Conservation (phyloP, 495 filamentous ascomycete genomes). For the Delitschia confertaspora region DNA sequence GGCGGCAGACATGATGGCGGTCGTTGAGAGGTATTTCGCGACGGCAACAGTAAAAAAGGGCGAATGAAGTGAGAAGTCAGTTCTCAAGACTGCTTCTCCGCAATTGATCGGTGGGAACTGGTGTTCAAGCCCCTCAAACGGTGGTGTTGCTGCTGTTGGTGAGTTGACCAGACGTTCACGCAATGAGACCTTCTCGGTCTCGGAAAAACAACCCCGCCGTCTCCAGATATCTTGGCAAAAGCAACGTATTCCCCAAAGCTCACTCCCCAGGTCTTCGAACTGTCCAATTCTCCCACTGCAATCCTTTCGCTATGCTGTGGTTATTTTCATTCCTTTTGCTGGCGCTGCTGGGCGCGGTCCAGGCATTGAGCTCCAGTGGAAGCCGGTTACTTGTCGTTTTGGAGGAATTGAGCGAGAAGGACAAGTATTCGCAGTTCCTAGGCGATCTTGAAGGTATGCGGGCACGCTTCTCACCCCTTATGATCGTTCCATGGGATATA, state of each 20-base stretch:
- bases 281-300: too few species aligned
- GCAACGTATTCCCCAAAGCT: conserved; percentile 10
- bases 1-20: conserved; percentile 12
- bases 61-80: too few species aligned
- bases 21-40: not conserved
- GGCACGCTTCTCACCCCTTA: too few species aligned
- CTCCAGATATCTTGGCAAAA: conserved; percentile 1
- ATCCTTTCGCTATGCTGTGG: conserved; percentile 61
- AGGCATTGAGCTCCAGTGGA: conserved; percentile 72
- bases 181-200: not conserved
- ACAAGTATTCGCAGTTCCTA: conserved; percentile 72
- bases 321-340: conserved; percentile 59
- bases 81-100: too few species aligned
- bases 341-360: conserved; percentile 53
- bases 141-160: not conserved
- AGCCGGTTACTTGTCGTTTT: conserved; percentile 75
- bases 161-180: not conserved
- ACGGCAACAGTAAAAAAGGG: too few species aligned
- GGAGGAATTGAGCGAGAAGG: conserved; percentile 72
- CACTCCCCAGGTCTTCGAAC: too few species aligned
- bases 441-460: conserved; percentile 65
- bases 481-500: too few species aligned
- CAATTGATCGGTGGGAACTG: not conserved
- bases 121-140: not conserved
- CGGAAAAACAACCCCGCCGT: not conserved